phyloP scores from a whole-genome alignment of 164 flowering plant genomes.

The Magnolia kwangsiensis region DNA sequence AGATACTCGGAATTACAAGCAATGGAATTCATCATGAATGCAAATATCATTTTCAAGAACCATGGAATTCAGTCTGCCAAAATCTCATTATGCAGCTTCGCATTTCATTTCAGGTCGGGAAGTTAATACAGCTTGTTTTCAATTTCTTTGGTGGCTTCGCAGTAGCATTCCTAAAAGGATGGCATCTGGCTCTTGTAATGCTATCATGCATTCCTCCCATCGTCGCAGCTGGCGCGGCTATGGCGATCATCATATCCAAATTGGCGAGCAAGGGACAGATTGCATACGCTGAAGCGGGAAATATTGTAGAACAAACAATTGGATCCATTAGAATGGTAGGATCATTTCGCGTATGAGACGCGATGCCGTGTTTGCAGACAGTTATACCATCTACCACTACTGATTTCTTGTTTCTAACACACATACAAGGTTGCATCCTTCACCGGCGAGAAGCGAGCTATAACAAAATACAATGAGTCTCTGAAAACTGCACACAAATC shows the following conservation, averaged over 20 bases:
- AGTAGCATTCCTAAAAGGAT: constrained; percentile 4
- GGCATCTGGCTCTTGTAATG: constrained; percentile 1
- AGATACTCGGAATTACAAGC: neutral
- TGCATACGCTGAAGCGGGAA: constrained; percentile 7
- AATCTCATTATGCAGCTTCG: neutral
- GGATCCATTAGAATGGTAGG: constrained; percentile 7
- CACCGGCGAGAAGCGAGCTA: constrained; percentile 75
- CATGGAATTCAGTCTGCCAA: neutral
- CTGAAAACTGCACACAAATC: constrained; percentile 53
- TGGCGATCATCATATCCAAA: neutral
- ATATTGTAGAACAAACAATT: constrained; percentile 5
- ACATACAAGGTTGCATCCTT: constrained; percentile 9
- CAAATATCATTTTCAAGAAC: neutral
- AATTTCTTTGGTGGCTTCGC: neutral
- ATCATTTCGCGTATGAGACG: too few species aligned
- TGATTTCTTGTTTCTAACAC: too few species aligned
- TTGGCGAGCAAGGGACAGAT: neutral
- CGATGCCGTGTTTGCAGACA: too few species aligned
- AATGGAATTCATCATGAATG: too few species aligned
- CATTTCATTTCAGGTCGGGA: neutral
- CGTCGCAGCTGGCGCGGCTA: neutral
- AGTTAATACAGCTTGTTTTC: constrained; percentile 4
- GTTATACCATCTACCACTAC: too few species aligned
- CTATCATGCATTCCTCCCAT: constrained; percentile 2
- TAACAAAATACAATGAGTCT: constrained; percentile 44